Evolutionary conservation across 257 asterid genomes (phyloP).

Genomic region (Verbena officinalis): DNA sequence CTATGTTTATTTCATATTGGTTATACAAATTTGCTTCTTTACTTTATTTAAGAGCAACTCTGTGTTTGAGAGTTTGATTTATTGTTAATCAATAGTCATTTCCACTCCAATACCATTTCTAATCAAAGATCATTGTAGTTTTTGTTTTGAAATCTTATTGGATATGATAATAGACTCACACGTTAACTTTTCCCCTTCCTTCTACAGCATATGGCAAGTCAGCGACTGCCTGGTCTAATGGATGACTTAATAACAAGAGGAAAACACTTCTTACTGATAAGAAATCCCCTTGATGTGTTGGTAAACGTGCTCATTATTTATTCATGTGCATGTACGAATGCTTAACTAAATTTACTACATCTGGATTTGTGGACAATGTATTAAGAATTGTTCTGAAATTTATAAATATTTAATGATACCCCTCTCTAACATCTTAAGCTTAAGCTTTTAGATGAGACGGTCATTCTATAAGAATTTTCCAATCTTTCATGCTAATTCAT

Average conservation of each 20-base stretch:
- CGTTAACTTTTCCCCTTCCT: conserved; percentile 15
- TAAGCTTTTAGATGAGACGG: too few species aligned
- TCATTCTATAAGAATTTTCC: too few species aligned
- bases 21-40: background rate
- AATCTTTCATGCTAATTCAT: background rate
- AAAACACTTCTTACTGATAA: conserved; percentile 77
- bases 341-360: conserved; percentile 1
- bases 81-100: background rate
- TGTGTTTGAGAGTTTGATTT: background rate
- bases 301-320: conserved; percentile 43
- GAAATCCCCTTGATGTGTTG: conserved; percentile 87
- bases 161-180: conserved; percentile 14
- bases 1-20: conserved; percentile 1
- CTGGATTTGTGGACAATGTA: conserved; percentile 2
- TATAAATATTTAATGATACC: too few species aligned
- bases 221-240: conserved; percentile 61
- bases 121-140: background rate
- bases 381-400: conserved; percentile 14
- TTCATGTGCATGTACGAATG: conserved; percentile 7
- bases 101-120: background rate
- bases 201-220: conserved; percentile 89
- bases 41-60: background rate
- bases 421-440: too few species aligned
- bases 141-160: background rate
- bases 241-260: conserved; percentile 75